Base-by-base conservation (phyloP, 106 monocot genomes). In the Apostasia shenzhenica region DNA sequence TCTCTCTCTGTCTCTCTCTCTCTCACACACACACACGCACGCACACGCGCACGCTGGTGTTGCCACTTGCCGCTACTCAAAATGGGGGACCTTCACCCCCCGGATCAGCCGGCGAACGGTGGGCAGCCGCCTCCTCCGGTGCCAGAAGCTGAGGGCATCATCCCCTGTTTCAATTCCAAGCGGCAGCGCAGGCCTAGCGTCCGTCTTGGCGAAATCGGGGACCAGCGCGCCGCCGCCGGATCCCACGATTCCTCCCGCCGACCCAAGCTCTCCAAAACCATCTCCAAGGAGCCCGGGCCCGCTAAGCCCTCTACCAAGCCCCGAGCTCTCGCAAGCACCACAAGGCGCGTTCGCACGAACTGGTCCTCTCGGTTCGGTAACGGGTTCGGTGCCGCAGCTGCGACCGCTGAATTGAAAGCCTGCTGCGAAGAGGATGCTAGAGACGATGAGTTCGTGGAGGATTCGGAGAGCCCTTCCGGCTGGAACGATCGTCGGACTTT, bases 131-230 rank as follows among this genome's bases (percentile, higher is more conserved):
- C 52, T 9, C 64, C 52, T 70, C n/a, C 55, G 9, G 65, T 2
- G 40, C 46, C 8, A 14, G 73, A 6, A 12, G 59, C 44, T 39
- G 13, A 2, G 55, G 47, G 48, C 45, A 42, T 55, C 44, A 68
- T 43, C 67, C 66, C 41, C 46, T 43, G 37, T 8, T 6, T 56
- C 11, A 40, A 52, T 41, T 42, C 81, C 3, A 94, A 94, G 80
- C 86, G 89, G 53, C 84, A 82, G 75, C 89, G 89, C 77, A 86
- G 89, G 54, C 93, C 87, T 46, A 94, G 81, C 82, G 84, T 90
- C 76, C 86, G 93, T 59, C 81, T 94, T 38, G 90, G 93, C 42
- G 86, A 89, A 65, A 81, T 84, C 56, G 93, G 90, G 41, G 77
- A 72, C 6, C 66, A 75, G 40, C 76, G 76, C 51, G 75, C 78